phyloP scores from a whole-genome alignment of 2,329 filamentous ascomycete genomes.

The Diaporthe helianthi region DNA sequence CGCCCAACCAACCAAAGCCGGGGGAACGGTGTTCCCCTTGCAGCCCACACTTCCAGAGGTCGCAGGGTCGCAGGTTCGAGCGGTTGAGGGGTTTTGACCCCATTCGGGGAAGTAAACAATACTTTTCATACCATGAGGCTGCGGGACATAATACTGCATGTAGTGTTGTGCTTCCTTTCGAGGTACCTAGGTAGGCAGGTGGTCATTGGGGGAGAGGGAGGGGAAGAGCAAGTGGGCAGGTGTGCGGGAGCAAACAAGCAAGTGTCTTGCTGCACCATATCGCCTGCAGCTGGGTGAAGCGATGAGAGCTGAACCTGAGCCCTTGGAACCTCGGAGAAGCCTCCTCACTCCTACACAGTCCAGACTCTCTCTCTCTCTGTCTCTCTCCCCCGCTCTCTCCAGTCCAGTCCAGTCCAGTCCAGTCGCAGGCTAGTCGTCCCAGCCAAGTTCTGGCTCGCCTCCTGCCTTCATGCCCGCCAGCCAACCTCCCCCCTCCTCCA shows the following conservation, averaged over 20 bases:
- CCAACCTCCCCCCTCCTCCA: not conserved
- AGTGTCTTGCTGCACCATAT: conserved; percentile 7
- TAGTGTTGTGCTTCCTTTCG: not conserved
- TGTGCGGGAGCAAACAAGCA: not conserved
- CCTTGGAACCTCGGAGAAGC: conserved; percentile 22
- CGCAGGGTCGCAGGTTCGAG: conserved; percentile 4
- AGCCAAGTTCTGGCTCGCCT: conserved; percentile 12
- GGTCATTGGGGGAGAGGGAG: not conserved
- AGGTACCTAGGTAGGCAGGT: conserved; percentile 1
- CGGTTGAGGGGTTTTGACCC: not conserved
- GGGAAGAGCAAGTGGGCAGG: not conserved
- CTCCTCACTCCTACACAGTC: too few relatives aligned
- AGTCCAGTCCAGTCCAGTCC: not conserved
- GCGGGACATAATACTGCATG: too few relatives aligned
- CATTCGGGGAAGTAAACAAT: not conserved
- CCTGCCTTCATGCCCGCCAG: not conserved
- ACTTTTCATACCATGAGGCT: conserved; percentile 2
- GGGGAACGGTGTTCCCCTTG: conserved; percentile 3
- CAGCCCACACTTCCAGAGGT: not conserved
- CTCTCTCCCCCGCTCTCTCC: conserved; percentile 1
- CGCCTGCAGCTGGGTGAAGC: conserved; percentile 17
- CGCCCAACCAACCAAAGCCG: not conserved
- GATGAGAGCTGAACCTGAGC: conserved; percentile 31
- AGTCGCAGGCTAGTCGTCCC: conserved; percentile 1
- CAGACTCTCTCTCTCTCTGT: not conserved